Percentiles rank a stretch among this genome's conserved stretches.
Evolutionary conservation across 2,329 filamentous ascomycete genomes (phyloP).

Genomic region (Talaromyces sp.): DNA sequence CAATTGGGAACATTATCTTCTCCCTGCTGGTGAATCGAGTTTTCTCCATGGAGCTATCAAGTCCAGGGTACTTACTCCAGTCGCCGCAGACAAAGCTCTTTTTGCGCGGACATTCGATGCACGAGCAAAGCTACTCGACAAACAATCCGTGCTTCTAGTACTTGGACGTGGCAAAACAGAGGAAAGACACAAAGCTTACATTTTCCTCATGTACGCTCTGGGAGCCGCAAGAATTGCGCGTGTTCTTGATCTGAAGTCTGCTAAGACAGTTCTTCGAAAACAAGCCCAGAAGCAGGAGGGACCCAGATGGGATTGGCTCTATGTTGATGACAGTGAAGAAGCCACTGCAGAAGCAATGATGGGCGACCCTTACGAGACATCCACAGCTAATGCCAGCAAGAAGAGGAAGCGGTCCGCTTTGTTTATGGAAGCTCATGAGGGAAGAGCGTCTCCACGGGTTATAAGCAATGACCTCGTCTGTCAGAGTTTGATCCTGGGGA

Average conservation of each 20-base stretch:
- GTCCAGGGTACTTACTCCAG: conserved; percentile 66
- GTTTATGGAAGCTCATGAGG: conserved; percentile 24
- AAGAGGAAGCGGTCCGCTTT: conserved; percentile 45
- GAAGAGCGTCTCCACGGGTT: conserved; percentile 53
- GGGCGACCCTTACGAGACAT: conserved; percentile 15
- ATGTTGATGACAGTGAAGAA: conserved; percentile 64
- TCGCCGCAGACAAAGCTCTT: conserved; percentile 55
- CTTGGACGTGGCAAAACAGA: conserved; percentile 62
- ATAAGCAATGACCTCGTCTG: conserved; percentile 84
- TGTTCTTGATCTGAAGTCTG: conserved; percentile 64
- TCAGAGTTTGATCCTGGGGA: conserved; percentile 86
- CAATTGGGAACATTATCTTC: conserved; percentile 75
- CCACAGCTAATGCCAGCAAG: conserved; percentile 22
- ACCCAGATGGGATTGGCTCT: conserved; percentile 68
- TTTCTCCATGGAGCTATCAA: conserved; percentile 73
- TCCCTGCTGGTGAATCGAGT: conserved; percentile 77
- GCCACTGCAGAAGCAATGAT: conserved; percentile 52
- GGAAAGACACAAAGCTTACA: conserved; percentile 66
- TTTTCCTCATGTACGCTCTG: conserved; percentile 75
- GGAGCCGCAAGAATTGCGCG: conserved; percentile 66
- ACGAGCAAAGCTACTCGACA: conserved; percentile 62
- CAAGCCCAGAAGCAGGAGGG: conserved; percentile 41
- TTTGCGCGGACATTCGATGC: conserved; percentile 57
- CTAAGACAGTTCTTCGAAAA: conserved; percentile 56
- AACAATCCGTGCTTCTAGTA: conserved; percentile 68